phyloP scores from a whole-genome alignment of 2,329 filamentous ascomycete species.

The Pseudovirgaria hyperparasitica region DNA sequence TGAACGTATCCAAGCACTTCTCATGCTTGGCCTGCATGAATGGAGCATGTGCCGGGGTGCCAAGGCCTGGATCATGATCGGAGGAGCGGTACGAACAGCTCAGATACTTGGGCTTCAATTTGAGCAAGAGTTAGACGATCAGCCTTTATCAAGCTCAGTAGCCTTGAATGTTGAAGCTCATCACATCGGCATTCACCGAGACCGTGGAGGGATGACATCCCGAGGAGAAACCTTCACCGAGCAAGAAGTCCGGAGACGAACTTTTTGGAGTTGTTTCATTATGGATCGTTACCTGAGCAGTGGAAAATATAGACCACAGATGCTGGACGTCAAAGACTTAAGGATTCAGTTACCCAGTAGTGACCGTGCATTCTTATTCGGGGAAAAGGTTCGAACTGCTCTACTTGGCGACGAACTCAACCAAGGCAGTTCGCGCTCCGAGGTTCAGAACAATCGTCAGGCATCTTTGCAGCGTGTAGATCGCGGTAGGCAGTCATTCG shows the following conservation, averaged over 20 bases:
- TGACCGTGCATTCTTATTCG: constrained; percentile 51
- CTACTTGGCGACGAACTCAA: constrained; percentile 32
- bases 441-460: constrained; percentile 31
- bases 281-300: constrained; percentile 57
- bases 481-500: too few relatives aligned
- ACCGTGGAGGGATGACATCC: constrained; percentile 2
- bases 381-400: constrained; percentile 42
- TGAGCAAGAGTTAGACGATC: constrained; percentile 14
- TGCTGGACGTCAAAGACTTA: constrained; percentile 46
- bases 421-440: constrained; percentile 25
- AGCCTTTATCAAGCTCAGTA: constrained; percentile 21
- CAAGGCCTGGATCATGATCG: constrained; percentile 54
- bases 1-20: constrained; percentile 51
- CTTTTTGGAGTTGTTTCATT: constrained; percentile 64
- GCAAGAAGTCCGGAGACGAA: constrained; percentile 53
- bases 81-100: constrained; percentile 46
- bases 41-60: constrained; percentile 53
- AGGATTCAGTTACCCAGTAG: constrained; percentile 56
- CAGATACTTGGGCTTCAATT: constrained; percentile 22
- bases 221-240: constrained; percentile 37
- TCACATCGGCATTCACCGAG: constrained; percentile 20
- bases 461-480: too few relatives aligned
- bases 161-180: constrained; percentile 24
- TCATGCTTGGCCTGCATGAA: constrained; percentile 61
- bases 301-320: constrained; percentile 47